Evolutionary conservation across 2,329 filamentous ascomycete species (phyloP).

Genomic region (Exophiala spinifera): DNA sequence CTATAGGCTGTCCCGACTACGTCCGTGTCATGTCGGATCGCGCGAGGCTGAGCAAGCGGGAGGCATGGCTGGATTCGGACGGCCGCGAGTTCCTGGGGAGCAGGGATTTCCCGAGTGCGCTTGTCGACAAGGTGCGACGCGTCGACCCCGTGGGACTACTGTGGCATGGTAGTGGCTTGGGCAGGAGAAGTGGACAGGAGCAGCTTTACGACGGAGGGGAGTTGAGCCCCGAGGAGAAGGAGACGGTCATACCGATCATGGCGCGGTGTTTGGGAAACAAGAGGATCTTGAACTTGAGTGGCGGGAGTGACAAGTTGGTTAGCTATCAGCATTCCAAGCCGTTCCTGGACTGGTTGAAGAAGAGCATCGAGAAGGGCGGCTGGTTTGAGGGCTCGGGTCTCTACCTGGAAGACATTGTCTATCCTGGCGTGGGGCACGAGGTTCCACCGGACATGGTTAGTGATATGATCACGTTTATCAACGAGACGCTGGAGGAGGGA

Average conservation of each 20-base stretch:
- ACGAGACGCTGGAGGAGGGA: constrained; percentile 37
- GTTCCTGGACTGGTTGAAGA: constrained; percentile 57
- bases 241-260: constrained; percentile 43
- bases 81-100: constrained; percentile 70
- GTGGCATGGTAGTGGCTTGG: constrained; percentile 32
- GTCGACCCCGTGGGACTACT: constrained; percentile 75
- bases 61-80: constrained; percentile 52
- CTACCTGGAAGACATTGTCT: constrained; percentile 56
- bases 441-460: constrained; percentile 56
- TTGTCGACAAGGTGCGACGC: constrained; percentile 61
- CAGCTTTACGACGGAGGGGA: constrained; percentile 32
- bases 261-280: constrained; percentile 48
- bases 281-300: constrained; percentile 52
- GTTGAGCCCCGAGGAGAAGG: constrained; percentile 43
- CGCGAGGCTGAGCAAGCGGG: constrained; percentile 68
- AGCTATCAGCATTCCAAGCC: constrained; percentile 56
- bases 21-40: constrained; percentile 76
- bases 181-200: constrained; percentile 31
- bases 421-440: constrained; percentile 57
- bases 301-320: constrained; percentile 59
- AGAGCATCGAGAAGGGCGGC: constrained; percentile 37
- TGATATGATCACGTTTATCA: constrained; percentile 54
- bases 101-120: constrained; percentile 67
- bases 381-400: constrained; percentile 53
- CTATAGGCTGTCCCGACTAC: constrained; percentile 90